A percentile compares a stretch with the other conserved stretches of the same genome.
Conservation (phyloP, 2,329 filamentous ascomycete species). For the Endocalyx cinctus region DNA sequence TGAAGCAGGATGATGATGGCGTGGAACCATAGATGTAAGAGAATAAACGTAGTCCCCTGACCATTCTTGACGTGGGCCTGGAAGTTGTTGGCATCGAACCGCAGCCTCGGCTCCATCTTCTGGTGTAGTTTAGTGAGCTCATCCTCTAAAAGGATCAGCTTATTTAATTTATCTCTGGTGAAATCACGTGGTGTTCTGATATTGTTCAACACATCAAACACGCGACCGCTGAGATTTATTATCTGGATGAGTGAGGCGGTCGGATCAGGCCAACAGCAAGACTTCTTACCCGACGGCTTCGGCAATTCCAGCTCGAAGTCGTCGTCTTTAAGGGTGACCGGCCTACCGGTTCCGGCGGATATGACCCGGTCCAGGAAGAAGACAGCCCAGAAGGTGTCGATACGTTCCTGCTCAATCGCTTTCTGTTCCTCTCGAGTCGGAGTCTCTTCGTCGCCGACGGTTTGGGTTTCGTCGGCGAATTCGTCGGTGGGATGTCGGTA, state of each 20-base stretch:
- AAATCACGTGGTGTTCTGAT: constrained; percentile 71
- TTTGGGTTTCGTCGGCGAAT: constrained; percentile 25
- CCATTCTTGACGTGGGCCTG: constrained; percentile 76
- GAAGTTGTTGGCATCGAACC: constrained; percentile 84
- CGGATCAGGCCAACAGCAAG: constrained; percentile 68
- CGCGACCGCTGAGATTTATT: constrained; percentile 78
- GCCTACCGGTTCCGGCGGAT: constrained; percentile 78
- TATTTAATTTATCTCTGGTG: constrained; percentile 67
- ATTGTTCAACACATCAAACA: constrained; percentile 80
- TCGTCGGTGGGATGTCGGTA: constrained; percentile 29
- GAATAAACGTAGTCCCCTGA: constrained; percentile 80
- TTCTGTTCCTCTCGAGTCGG: constrained; percentile 49
- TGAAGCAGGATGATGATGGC: constrained; percentile 80
- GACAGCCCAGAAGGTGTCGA: constrained; percentile 86
- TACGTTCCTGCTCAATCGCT: constrained; percentile 72
- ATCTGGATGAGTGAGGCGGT: constrained; percentile 79
- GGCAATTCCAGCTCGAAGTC: constrained; percentile 78
- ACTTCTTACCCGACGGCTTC: constrained; percentile 42
- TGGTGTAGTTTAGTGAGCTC: constrained; percentile 71
- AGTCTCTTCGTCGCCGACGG: constrained; percentile 38
- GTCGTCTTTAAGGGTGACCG: constrained; percentile 77
- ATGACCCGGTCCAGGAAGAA: constrained; percentile 86
- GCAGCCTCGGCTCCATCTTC: constrained; percentile 66
- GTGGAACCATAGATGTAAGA: constrained; percentile 87
- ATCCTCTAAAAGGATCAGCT: constrained; percentile 72